These are phyloP conservation scores for Glaciozyma antarctica DNA, from an alignment of 768 basidiomycete species.

Conservation along the genomic window DNA sequence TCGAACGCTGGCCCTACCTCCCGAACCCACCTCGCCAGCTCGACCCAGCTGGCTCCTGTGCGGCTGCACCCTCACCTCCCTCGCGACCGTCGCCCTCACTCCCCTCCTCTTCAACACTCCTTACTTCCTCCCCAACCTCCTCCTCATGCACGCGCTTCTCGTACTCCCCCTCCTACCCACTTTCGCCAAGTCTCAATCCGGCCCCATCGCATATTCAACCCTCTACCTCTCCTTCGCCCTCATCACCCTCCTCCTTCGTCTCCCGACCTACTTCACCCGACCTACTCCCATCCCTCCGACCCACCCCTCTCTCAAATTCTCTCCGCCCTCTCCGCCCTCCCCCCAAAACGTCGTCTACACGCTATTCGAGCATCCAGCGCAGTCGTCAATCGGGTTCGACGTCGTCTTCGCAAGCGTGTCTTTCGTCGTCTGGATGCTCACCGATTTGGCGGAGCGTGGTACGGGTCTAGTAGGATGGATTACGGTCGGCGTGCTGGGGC, in stretches of 20 bases:
- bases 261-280: constrained; percentile 9
- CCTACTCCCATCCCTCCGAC: not conserved
- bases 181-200: constrained; percentile 35
- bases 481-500: not conserved
- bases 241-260: constrained; percentile 18
- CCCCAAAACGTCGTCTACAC: constrained; percentile 5
- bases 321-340: not conserved
- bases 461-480: not conserved
- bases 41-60: constrained; percentile 28
- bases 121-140: constrained; percentile 52
- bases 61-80: constrained; percentile 45
- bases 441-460: not conserved
- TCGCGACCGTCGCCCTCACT: constrained; percentile 45
- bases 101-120: constrained; percentile 44
- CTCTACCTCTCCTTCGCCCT: constrained; percentile 23
- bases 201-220: not conserved
- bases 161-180: constrained; percentile 49
- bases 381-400: constrained; percentile 31
- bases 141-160: constrained; percentile 54
- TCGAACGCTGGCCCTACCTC: constrained; percentile 16
- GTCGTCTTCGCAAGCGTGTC: constrained; percentile 27
- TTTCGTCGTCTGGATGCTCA: constrained; percentile 12
- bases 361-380: constrained; percentile 29
- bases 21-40: not conserved
- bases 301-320: constrained; percentile 6